Evolutionary conservation across 805 yeast species (phyloP), one percentile per base, ranked within the genome.

Genomic region (Candida lessepsii): DNA sequence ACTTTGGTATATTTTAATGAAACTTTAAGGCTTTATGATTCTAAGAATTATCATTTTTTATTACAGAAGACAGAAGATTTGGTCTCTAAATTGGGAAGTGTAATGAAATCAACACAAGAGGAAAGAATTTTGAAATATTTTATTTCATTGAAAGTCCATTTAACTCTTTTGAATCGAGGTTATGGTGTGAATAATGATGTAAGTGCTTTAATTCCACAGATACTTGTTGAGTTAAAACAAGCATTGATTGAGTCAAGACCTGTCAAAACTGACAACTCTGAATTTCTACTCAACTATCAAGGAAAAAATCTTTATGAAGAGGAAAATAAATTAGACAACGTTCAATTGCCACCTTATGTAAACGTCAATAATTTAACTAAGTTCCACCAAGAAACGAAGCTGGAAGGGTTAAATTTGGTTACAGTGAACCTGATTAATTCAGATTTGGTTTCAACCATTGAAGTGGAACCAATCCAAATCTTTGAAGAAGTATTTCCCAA

Each of bases 261-360:
- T 3, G 21, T 23, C n/a, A 30, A 35, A 30, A 2, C 36, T 4
- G 37, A 44, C 14, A 47, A 46, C 17, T 30, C 35, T 3, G 37
- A 39, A 10, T 44, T 47, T 16, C 21, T 47, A 9, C 30, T 30
- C 13, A 25, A 34, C 5, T 43, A 46, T 30, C 40, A 30, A 18
- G 47, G 41, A 13, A 20, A 19, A 14, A 25, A 41, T 26, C 40
- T 23, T 3, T 35, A 31, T 13, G 37, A 37, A 9, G 32, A 35
- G 8, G 45, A 42, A 1, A 64, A 63, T 37, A 51, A 49, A 18
- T 44, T 65, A 5, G 71, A 67, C 36, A 50, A 60, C 16, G 56
- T 69, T 14, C 60, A 62, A 31, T 51, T 69, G 16, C 74, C 74
- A 1, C 58, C 66, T 3, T 54, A 57, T 31, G 61, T 69, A 11